Evolutionary conservation across 2,329 filamentous ascomycete genomes (phyloP).

Genomic region (Geosmithia flava): DNA sequence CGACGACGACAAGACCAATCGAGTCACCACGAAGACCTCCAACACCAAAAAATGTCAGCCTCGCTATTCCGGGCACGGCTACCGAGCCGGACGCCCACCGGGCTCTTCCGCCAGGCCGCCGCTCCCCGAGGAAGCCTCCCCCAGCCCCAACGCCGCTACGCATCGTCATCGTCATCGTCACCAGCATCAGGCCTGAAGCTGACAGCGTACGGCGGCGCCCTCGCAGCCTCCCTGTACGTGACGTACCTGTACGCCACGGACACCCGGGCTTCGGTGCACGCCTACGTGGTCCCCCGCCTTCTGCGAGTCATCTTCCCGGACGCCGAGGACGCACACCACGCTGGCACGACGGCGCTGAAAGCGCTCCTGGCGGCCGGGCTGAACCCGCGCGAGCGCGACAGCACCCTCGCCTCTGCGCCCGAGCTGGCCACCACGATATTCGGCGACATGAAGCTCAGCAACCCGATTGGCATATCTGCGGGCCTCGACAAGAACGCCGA

Average conservation of each 20-base stretch:
- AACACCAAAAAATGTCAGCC: conserved; percentile 1
- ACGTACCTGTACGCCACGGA: conserved; percentile 62
- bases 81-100: not conserved
- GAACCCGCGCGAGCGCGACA: conserved; percentile 68
- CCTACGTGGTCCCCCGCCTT: conserved; percentile 52
- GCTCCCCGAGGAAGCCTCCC: not conserved
- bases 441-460: conserved; percentile 55
- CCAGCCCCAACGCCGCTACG: not conserved
- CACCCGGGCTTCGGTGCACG: conserved; percentile 58
- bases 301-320: conserved; percentile 58
- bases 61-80: conserved; percentile 1
- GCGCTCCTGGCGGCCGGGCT: conserved; percentile 61
- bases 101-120: not conserved
- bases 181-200: conserved; percentile 6
- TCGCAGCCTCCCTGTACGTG: conserved; percentile 28
- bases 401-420: conserved; percentile 14
- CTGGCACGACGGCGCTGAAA: conserved; percentile 60
- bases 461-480: conserved; percentile 89
- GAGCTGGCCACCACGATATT: conserved; percentile 46
- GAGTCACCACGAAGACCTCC: not conserved
- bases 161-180: conserved; percentile 17
- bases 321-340: conserved; percentile 85
- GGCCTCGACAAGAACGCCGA: conserved; percentile 93
- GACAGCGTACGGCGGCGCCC: conserved; percentile 19
- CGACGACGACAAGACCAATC: too few relatives aligned